Evolutionary conservation across 1,284 basidiomycete genomes (phyloP), one percentile per base, ranked within the genome.

Genomic region (Mycena citricolor): DNA sequence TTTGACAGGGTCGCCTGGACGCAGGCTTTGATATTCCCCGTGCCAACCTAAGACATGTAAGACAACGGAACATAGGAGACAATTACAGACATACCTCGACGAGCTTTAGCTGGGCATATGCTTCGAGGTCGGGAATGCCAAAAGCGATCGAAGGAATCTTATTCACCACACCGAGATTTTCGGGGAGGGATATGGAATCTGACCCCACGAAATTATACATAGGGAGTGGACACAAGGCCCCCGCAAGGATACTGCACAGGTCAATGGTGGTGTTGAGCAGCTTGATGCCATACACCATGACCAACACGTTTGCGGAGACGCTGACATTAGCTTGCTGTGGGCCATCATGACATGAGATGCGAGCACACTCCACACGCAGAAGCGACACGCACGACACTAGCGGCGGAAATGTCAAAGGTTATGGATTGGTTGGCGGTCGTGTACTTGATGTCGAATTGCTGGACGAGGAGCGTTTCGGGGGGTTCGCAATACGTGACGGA

Each of bases 1-100:
- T 98, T 99, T 16, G 89, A 84, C 4, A 98, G 71, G 1, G 93
- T 95, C 7, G 92, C 81, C 63, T 95, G 92, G 4, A 98, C 75
- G 57, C 94, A 99, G 1, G 92, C 91, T 33, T 86, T 89, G 47
- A 90, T 73, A 4, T 81, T 65, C 33, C 81, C 80, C 2, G 86
- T 86, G 35, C 71, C 68, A 28, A 80, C 72, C n/a, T n/a, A n/a
- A n/a, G n/a, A n/a, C n/a, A n/a, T n/a, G n/a, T n/a, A n/a, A n/a
- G n/a, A n/a, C n/a, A n/a, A n/a, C n/a, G n/a, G n/a, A n/a, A n/a
- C n/a, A n/a, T n/a, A n/a, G n/a, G n/a, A n/a, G n/a, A n/a, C n/a
- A n/a, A n/a, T n/a, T n/a, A n/a, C n/a, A n/a, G n/a, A n/a, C n/a
- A n/a, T n/a, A n/a, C n/a, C 51, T 91, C 81, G 1, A 73, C 77